Evolutionary conservation across 371 early-diverging fungal genomes (phyloP).

Genomic region (Haplosporangium sp.): DNA sequence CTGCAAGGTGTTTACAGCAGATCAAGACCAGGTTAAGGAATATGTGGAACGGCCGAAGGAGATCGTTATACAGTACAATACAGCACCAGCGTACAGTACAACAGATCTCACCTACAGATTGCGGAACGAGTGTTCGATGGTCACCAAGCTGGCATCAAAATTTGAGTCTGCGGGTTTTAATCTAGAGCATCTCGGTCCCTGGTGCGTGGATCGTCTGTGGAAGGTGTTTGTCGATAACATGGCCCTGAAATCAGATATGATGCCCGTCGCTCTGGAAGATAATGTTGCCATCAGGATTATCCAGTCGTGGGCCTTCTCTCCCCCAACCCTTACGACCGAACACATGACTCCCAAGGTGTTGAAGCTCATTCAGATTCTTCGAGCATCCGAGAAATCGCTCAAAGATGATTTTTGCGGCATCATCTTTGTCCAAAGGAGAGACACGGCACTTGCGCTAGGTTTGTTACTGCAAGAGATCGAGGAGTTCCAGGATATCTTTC

Average conservation of each 20-base stretch:
- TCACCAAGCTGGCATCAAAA: conserved; percentile 55
- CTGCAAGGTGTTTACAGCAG: conserved; percentile 72
- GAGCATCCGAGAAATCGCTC: conserved; percentile 38
- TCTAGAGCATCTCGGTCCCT: conserved; percentile 71
- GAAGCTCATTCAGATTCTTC: conserved; percentile 66
- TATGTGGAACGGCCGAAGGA: conserved; percentile 63
- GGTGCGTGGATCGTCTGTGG: conserved; percentile 73
- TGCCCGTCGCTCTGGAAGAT: conserved; percentile 13
- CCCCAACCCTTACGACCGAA: background rate
- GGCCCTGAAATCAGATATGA: conserved; percentile 24
- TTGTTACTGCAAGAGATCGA: conserved; percentile 64
- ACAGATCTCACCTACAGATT: conserved; percentile 61
- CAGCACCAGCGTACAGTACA: conserved; percentile 53
- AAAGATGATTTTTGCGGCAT: conserved; percentile 81
- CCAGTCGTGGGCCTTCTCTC: conserved; percentile 24
- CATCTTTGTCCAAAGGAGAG: conserved; percentile 82
- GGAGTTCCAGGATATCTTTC: conserved; percentile 62
- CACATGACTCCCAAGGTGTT: conserved; percentile 72
- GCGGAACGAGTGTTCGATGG: conserved; percentile 52
- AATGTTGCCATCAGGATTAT: conserved; percentile 26
- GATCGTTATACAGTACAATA: conserved; percentile 61
- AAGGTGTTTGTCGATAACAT: conserved; percentile 55
- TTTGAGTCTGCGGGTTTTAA: conserved; percentile 53
- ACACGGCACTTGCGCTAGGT: conserved; percentile 76
- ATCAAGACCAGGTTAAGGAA: conserved; percentile 49